Conservation (phyloP, 495 filamentous ascomycete species). For the Xylaria bambusicola region DNA sequence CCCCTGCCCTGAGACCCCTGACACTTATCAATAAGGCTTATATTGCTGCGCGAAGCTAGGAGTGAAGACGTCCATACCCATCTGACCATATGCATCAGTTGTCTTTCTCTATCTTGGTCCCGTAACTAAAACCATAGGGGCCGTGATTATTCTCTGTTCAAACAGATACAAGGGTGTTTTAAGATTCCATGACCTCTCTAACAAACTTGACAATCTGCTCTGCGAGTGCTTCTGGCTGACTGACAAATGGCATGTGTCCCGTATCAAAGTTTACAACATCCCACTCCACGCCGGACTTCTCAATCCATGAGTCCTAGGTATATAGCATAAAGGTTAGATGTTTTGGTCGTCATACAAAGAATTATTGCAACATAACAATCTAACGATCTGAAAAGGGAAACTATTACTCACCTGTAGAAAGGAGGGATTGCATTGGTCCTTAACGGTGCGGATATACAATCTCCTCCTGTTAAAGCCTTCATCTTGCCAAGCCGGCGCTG, state of each 20-base stretch:
- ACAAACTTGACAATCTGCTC: slow-evolving; percentile 2
- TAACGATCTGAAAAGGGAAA: background rate
- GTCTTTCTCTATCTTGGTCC: no score
- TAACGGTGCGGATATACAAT: background rate
- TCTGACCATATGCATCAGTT: no score
- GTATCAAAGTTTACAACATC: slow-evolving; percentile 11
- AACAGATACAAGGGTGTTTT: background rate
- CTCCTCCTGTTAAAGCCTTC: slow-evolving; percentile 9
- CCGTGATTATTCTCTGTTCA: no score
- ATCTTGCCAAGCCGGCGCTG: slow-evolving; percentile 15
- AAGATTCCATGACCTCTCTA: background rate
- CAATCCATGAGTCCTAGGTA: slow-evolving; percentile 9
- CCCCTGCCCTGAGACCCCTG: no score
- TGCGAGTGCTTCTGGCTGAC: slow-evolving; percentile 3
- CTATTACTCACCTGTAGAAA: slow-evolving; percentile 2
- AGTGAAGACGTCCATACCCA: no score
- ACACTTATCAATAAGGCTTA: no score
- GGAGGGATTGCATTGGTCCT: slow-evolving; percentile 1
- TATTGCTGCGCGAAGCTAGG: no score
- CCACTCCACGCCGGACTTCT: slow-evolving; percentile 11
- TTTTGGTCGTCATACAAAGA: no score
- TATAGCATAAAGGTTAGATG: background rate
- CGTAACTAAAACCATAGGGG: no score
- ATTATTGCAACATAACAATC: no score
- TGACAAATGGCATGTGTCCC: slow-evolving; percentile 15